Percentiles rank a stretch among this genome's conserved stretches.
Evolutionary conservation across 1,284 basidiomycete genomes (phyloP).

Genomic region (Ceratobasidium sp.): DNA sequence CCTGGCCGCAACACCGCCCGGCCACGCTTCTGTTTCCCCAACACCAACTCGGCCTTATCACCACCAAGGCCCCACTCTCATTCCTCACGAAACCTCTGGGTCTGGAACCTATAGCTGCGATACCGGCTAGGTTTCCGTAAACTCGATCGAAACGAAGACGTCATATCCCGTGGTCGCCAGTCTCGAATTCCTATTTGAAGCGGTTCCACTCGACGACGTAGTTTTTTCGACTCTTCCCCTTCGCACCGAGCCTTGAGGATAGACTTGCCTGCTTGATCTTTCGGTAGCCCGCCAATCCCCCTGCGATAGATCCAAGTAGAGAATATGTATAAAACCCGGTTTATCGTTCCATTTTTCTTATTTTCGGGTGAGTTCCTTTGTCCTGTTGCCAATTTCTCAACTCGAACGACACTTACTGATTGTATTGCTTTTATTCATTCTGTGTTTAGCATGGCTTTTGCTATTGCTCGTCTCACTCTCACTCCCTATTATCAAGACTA

Average conservation of each 20-base stretch:
- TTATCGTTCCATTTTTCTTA: slow-evolving; percentile 29
- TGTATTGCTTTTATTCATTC: slow-evolving; percentile 49
- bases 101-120: slow-evolving; percentile 12
- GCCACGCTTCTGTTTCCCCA: neutral
- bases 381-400: neutral
- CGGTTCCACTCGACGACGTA: slow-evolving; percentile 7
- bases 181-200: slow-evolving; percentile 16
- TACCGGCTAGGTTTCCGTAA: neutral
- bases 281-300: no score
- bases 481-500: slow-evolving; percentile 73
- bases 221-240: neutral
- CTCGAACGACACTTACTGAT: neutral
- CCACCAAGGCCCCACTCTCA: neutral
- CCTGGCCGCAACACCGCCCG: no score
- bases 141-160: slow-evolving; percentile 1
- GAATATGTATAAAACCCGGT: slow-evolving; percentile 26
- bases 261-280: no score
- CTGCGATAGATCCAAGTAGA: neutral
- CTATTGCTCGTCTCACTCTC: slow-evolving; percentile 78
- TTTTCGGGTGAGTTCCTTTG: slow-evolving; percentile 20
- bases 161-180: slow-evolving; percentile 9
- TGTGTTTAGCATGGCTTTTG: slow-evolving; percentile 66
- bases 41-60: neutral
- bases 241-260: neutral
- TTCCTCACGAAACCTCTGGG: neutral